Evolutionary conservation across 495 filamentous ascomycete genomes (phyloP).

Genomic region (Penicilliopsis zonata): DNA sequence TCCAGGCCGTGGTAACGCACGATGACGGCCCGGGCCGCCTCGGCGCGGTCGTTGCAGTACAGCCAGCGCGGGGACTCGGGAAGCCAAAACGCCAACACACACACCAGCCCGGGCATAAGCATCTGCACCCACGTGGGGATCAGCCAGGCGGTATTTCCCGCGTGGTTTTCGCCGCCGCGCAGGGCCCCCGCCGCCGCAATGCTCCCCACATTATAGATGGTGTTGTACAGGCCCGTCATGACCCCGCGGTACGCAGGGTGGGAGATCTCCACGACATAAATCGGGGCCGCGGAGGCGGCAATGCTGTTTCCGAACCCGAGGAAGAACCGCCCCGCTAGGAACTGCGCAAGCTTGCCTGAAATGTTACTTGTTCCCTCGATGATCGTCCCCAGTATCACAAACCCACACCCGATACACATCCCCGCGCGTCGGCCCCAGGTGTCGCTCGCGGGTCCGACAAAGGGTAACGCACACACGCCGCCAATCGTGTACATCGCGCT

Average conservation of each 20-base stretch:
- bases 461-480: conserved; percentile 34
- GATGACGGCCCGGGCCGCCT: conserved; percentile 33
- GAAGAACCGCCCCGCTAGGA: conserved; percentile 61
- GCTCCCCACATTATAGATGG: conserved; percentile 40
- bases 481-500: conserved; percentile 46
- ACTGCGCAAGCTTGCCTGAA: conserved; percentile 30
- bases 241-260: conserved; percentile 57
- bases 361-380: conserved; percentile 41
- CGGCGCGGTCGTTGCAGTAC: conserved; percentile 35
- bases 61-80: conserved; percentile 26
- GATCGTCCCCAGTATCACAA: conserved; percentile 48
- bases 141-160: conserved; percentile 35
- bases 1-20: conserved; percentile 43
- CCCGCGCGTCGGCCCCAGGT: conserved; percentile 47
- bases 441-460: conserved; percentile 37
- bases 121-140: conserved; percentile 53
- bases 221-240: conserved; percentile 43
- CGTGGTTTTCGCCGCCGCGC: conserved; percentile 19
- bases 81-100: conserved; percentile 5
- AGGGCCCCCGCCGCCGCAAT: conserved; percentile 23
- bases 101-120: conserved; percentile 33
- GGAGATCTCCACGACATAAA: conserved; percentile 61
- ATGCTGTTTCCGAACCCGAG: conserved; percentile 62
- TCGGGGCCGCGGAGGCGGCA: conserved; percentile 51
- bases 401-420: conserved; percentile 45